Percentiles rank a stretch among this genome's conserved stretches.
Conservation (phyloP, 345 rosid genomes). For the Gossypium stocksii region DNA sequence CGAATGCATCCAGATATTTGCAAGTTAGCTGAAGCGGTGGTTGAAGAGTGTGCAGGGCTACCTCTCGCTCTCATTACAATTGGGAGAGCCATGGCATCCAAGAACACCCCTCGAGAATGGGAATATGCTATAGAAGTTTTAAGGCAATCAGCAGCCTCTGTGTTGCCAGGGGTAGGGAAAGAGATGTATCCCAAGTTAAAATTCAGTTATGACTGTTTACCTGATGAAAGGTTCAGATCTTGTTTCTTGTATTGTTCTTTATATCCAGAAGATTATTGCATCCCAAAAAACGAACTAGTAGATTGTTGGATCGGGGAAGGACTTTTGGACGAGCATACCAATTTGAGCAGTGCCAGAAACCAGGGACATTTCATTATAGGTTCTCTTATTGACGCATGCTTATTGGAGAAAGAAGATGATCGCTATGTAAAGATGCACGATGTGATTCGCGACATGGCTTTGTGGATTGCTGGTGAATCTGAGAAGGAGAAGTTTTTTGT, state of each 20-base stretch:
- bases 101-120: neutral
- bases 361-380: no score
- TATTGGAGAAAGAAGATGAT: slow-evolving; percentile 9
- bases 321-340: neutral
- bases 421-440: neutral
- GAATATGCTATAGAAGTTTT: neutral
- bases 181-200: neutral
- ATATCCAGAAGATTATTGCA: slow-evolving; percentile 21
- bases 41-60: slow-evolving; percentile 9
- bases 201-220: neutral
- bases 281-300: slow-evolving; percentile 33
- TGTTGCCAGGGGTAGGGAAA: neutral
- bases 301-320: slow-evolving; percentile 46
- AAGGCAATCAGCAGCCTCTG: neutral
- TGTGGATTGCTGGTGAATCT: no score
- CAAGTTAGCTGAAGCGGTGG: slow-evolving; percentile 1
- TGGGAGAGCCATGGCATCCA: slow-evolving; percentile 11
- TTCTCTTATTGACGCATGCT: slow-evolving; percentile 16
- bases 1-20: neutral
- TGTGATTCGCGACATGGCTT: no score
- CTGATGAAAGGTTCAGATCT: neutral
- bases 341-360: neutral
- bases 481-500: no score
- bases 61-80: slow-evolving; percentile 24
- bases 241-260: neutral